Evolutionary conservation across 2,329 filamentous ascomycete species (phyloP).

Genomic region (Onygenales sp.): DNA sequence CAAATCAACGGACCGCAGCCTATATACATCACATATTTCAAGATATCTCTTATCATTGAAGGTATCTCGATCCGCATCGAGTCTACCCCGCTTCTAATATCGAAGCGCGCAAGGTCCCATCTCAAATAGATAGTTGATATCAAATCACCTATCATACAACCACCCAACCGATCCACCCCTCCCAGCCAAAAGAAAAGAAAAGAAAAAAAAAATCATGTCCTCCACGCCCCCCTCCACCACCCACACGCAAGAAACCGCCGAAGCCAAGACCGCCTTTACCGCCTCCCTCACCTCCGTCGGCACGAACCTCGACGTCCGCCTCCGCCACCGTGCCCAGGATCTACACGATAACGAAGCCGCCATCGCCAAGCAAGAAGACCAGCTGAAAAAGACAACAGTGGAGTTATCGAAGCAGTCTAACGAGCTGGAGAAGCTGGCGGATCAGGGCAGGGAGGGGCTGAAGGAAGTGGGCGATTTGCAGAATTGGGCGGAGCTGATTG

Average conservation of each 20-base stretch:
- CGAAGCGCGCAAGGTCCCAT: neutral
- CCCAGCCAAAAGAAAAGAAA: neutral
- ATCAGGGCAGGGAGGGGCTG: constrained; percentile 45
- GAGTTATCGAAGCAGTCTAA: constrained; percentile 43
- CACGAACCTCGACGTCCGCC: constrained; percentile 42
- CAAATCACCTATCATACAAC: no score
- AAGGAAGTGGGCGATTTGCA: constrained; percentile 57
- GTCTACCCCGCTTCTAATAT: neutral
- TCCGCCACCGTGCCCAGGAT: constrained; percentile 45
- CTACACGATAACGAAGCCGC: constrained; percentile 47
- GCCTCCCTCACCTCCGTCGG: constrained; percentile 34
- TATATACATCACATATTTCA: no score
- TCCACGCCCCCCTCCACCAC: constrained; percentile 7
- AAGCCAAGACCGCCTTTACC: constrained; percentile 36
- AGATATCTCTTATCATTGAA: neutral
- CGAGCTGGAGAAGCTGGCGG: constrained; percentile 45
- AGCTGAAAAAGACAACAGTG: constrained; percentile 41
- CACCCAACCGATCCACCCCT: no score
- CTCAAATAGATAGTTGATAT: neutral
- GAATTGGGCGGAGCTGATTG: constrained; percentile 56
- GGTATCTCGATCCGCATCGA: neutral
- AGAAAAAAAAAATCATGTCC: constrained; percentile 6
- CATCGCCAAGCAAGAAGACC: constrained; percentile 47
- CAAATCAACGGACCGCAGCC: no score
- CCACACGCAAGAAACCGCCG: constrained; percentile 25